These are phyloP conservation scores for Rubia tinctorum DNA, from an alignment of 305 asterid genomes.

Conservation along the genomic window DNA sequence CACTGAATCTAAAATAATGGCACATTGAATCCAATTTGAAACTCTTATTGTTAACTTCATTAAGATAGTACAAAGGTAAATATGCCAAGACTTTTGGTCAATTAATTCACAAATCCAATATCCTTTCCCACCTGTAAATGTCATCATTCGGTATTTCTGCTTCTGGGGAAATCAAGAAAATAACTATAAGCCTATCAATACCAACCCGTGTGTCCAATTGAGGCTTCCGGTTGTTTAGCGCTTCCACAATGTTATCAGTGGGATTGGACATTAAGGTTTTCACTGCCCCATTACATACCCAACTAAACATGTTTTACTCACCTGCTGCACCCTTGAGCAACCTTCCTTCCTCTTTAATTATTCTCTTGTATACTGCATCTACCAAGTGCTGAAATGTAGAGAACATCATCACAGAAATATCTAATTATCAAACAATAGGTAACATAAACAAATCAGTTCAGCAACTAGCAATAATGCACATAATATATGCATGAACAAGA, in stretches of 20 bases:
- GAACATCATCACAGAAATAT: constrained; percentile 82
- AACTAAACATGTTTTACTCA: constrained; percentile 60
- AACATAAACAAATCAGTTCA: neutral
- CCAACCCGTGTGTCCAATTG: no score
- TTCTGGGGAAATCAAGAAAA: no score
- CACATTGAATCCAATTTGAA: constrained; percentile 14
- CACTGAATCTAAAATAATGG: constrained; percentile 20
- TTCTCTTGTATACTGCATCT: constrained; percentile 47
- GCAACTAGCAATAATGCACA: no score
- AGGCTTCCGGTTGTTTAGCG: neutral
- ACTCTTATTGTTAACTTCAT: constrained; percentile 48
- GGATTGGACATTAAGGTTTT: constrained; percentile 70
- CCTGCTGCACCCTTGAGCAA: constrained; percentile 64
- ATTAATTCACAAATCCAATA: no score
- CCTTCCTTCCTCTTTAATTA: constrained; percentile 57
- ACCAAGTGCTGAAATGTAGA: constrained; percentile 75
- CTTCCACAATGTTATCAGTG: constrained; percentile 67
- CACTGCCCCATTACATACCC: constrained; percentile 76
- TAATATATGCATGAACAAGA: no score
- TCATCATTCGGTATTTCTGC: no score
- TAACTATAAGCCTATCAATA: no score
- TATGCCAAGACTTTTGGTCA: constrained; percentile 9
- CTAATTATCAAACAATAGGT: no score
- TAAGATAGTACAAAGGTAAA: constrained; percentile 67
- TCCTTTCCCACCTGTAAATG: no score